Evolutionary conservation across 768 basidiomycete genomes (phyloP), one percentile per base, ranked within the genome.

Genomic region (Lactarius hatsudake): DNA sequence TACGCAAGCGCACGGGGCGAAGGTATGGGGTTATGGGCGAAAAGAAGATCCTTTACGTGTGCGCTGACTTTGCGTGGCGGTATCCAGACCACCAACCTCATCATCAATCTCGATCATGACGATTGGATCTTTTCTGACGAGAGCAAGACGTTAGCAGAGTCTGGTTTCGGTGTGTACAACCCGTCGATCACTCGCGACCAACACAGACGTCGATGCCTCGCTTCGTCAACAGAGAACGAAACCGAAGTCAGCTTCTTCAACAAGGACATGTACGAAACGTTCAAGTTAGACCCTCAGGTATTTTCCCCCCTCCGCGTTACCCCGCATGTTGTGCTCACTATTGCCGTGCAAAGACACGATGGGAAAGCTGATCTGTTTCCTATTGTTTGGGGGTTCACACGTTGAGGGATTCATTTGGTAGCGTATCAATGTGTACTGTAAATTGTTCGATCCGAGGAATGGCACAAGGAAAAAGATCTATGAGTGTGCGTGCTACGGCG

Each of bases 51-150:
- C 26, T 30, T 43, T 28, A 32, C 45, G 20, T 40, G 17, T 40
- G 30, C 45, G 60, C 57, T 59, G 54, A 63, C 34, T 51, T n/a
- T 18, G 5, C 34, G 51, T 38, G 54, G 12, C n/a, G 43, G 8
- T 32, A 28, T 32, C 30, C 72, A 98, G 96, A 96, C 96, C 1
- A 91, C 91, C 38, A 98, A 99, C 79, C 82, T 99, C 34, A 98
- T 99, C 77, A 98, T 99, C 75, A 99, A 99, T 77, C 84, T 98
- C 65, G 94, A 97, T 73, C 86, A 96, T 73, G 96, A 98, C 65
- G 91, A 94, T 10, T 96, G 94, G 92, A 92, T 98, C 68, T 78
- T 95, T 18, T 79, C 84, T 57, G 87, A 94, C 69, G 88, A 89
- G 48, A 74, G 75, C 9, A 84, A 83, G 73, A 81, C 79, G 0